Percentiles rank a stretch among this genome's conserved stretches.
Evolutionary conservation across 2,329 filamentous ascomycete genomes (phyloP).

Genomic region (Nemania serpens): DNA sequence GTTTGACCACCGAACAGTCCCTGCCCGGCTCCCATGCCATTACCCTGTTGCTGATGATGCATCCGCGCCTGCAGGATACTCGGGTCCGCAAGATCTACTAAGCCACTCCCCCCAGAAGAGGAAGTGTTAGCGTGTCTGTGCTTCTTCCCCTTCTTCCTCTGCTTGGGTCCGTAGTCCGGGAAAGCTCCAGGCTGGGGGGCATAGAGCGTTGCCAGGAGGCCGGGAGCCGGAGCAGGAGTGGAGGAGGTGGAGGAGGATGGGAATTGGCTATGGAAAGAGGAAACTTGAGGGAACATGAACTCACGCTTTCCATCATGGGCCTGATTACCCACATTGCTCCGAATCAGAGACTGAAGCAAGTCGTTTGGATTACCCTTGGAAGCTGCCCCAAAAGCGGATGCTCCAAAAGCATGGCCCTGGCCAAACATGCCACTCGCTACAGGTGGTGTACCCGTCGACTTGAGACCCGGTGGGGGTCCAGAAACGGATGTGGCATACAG

Average conservation of each 20-base stretch:
- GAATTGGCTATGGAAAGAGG: conserved; percentile 88
- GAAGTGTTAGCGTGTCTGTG: conserved; percentile 99
- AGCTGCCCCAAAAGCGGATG: conserved; percentile 66
- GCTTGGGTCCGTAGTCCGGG: conserved; percentile 92
- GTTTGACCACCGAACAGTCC: conserved; percentile 85
- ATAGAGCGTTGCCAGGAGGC: conserved; percentile 90
- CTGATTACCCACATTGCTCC: conserved; percentile 70
- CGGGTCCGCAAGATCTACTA: conserved; percentile 99
- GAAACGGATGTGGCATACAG: conserved; percentile 87
- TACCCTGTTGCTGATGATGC: conserved; percentile 79
- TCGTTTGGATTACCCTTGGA: conserved; percentile 75
- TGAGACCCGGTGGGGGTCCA: conserved; percentile 91
- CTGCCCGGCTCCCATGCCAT: conserved; percentile 83
- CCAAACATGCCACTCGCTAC: conserved; percentile 76
- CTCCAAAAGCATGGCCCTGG: conserved; percentile 83
- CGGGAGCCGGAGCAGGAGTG: conserved; percentile 89
- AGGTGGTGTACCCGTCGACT: conserved; percentile 91
- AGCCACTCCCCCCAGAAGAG: conserved; percentile 97
- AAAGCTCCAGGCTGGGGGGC: conserved; percentile 82
- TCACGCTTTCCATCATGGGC: conserved; percentile 95
- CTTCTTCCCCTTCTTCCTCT: conserved; percentile 99
- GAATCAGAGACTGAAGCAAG: conserved; percentile 80
- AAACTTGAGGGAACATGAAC: conserved; percentile 67
- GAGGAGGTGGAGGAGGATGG: conserved; percentile 75
- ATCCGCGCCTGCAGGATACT: conserved; percentile 98